Base-by-base conservation (phyloP, 139 green algal species). In the Desmodesmus armatus region DNA sequence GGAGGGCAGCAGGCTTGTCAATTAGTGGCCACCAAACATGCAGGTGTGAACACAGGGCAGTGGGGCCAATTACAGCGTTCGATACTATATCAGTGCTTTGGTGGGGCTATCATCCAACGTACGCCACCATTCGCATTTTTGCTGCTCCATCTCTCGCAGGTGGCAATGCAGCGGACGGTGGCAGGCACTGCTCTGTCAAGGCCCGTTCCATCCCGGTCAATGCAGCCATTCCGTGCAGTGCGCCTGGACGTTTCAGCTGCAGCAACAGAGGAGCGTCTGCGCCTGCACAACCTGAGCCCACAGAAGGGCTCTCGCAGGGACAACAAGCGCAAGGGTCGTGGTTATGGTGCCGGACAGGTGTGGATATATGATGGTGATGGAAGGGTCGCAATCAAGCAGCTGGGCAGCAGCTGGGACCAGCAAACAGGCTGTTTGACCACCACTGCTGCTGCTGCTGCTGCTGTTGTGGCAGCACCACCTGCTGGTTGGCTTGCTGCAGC, bases 271-370 rank as follows among this genome's bases (percentile, higher is more conserved):
- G 96, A 98, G 55, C 84, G 96, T 15, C 89, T 96, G 21, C 83
- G 96, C 44, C 88, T 99, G 44, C 89, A 97, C 91, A 99, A 99
- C 92, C 85, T 99, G 23, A 87, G 84, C 33, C 97, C 97, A 37
- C 91, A 96, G 81, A 83, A 90, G 21, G 97, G 97, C 39, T 95
- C 96, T 13, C 87, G 92, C 41, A 90, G 87, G 39, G 83, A 88
- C 49, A 86, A 95, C 78, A 97, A 91, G 87, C 92, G 97, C 41
- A 99, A 98, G 88, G 97, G 97, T 60, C 94, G 97, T 87, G 97
- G 97, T 82, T 93, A 98, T 88, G 96, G 89, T 77, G 95, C 96
- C 25, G 95, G 96, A 27, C 96, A 99, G 94, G 95, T 97, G 60
- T 31, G 88, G 19, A 23, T 5, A 51, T 1, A n/a, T n/a, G n/a